Evolutionary conservation across 2,329 filamentous ascomycete genomes (phyloP), one percentile per base, ranked within the genome.

Genomic region (Ophiostoma perfectum): DNA sequence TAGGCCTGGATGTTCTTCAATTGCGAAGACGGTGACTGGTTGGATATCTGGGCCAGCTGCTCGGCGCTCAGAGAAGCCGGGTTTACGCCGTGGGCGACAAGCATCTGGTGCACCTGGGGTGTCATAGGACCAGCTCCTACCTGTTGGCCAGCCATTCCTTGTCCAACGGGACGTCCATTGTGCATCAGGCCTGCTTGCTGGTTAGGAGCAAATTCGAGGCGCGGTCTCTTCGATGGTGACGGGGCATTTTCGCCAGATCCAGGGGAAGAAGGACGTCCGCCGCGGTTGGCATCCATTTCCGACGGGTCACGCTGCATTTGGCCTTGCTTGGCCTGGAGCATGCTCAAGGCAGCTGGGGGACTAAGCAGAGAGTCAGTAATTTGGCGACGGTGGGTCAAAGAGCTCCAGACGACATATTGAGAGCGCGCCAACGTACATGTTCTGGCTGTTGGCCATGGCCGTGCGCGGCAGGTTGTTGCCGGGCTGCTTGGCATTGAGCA

Each of bases 291-390:
- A 74, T 96, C 92, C 86, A 95, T 92, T 71, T 90, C 88, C 16
- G 92, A 94, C 67, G 91, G 90, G 74, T 96, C 92, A 70, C 92
- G 86, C 77, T 94, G 91, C 91, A 97, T 96, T 76, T 91, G 88
- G 69, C 74, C 75, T n/a, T 73, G 74, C 73, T 88, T 88, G 75
- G 90, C 87, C 79, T 93, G 85, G 71, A 92, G 81, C 79, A 91
- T 87, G 64, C 87, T 86, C 82, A 94, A 88, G 71, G 60, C 38
- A 63, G 85, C 82, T 77, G 90, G 87, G 49, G 88, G 87, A 68
- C 87, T 90, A 71, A 70, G 41, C 49, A 42, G 27, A 44, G 49
- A 75, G 67, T 67, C 55, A 65, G 42, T n/a, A 55, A 18, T 8
- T 38, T 18, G 11, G n/a, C 55, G 44, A 64, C 38, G 16, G 18